These are phyloP conservation scores for Coemansia sp. DNA, from an alignment of 192 early-diverging fungal species.

Conservation along the genomic window DNA sequence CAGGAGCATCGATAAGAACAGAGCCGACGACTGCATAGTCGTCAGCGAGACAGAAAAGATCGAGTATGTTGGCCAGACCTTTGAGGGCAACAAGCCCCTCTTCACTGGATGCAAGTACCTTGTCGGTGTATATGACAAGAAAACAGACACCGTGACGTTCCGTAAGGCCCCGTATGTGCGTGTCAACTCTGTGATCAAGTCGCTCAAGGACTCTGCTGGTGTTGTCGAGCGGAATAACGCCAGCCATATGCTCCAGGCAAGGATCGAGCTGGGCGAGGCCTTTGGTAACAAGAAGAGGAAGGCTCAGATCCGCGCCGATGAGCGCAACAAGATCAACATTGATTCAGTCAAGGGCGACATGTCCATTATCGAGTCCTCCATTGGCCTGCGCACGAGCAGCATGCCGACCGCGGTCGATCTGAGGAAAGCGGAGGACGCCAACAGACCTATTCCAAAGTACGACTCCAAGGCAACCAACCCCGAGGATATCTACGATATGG, in stretches of 20 bases:
- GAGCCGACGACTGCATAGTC: conserved; percentile 43
- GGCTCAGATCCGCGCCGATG: conserved; percentile 74
- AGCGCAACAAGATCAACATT: conserved; percentile 85
- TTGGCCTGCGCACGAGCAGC: conserved; percentile 63
- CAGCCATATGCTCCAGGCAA: conserved; percentile 60
- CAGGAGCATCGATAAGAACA: conserved; percentile 22
- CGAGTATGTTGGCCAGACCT: conserved; percentile 71
- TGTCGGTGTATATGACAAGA: conserved; percentile 77
- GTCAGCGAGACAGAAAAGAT: conserved; percentile 73
- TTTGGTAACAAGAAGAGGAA: conserved; percentile 93
- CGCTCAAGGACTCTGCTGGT: conserved; percentile 57
- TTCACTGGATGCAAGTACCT: conserved; percentile 60
- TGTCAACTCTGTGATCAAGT: conserved; percentile 68
- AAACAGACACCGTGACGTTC: conserved; percentile 67
- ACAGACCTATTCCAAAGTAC: conserved; percentile 76
- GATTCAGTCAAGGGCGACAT: conserved; percentile 63
- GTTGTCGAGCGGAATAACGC: conserved; percentile 44
- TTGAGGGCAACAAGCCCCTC: conserved; percentile 57
- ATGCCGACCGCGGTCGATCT: conserved; percentile 63
- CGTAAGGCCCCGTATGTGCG: conserved; percentile 65
- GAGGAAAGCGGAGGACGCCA: conserved; percentile 54
- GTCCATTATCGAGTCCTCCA: conserved; percentile 65
- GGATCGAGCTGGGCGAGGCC: conserved; percentile 81
- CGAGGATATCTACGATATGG: conserved; percentile 79
- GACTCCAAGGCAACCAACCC: conserved; percentile 65